These are phyloP conservation scores for Clohesyomyces aquaticus DNA, from an alignment of 495 filamentous ascomycete genomes.

Conservation along the genomic window DNA sequence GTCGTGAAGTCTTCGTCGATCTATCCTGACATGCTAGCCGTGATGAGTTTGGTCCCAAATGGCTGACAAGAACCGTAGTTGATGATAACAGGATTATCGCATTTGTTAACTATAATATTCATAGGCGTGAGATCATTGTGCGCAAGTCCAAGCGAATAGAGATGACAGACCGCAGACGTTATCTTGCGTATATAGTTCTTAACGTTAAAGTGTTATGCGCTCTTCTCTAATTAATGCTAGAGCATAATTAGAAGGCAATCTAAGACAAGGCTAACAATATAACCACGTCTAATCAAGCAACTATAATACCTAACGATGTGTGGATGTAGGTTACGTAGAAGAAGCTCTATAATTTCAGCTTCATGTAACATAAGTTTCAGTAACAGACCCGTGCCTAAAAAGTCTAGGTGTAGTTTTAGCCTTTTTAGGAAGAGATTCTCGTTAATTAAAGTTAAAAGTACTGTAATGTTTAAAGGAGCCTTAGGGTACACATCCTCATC, in stretches of 20 bases:
- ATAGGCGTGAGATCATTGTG: slow-evolving; percentile 38
- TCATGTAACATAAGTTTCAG: neutral
- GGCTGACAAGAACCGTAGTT: slow-evolving; percentile 33
- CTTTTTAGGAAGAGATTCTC: neutral
- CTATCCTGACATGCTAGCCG: slow-evolving; percentile 29
- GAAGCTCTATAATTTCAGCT: neutral
- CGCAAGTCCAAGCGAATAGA: slow-evolving; percentile 35
- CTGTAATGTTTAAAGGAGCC: neutral
- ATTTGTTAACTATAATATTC: slow-evolving; percentile 30
- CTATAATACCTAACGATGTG: neutral
- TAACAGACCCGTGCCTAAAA: neutral
- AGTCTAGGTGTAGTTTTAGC: neutral
- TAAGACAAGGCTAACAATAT: neutral
- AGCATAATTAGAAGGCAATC: slow-evolving; percentile 1
- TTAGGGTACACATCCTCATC: neutral
- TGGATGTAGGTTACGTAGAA: neutral
- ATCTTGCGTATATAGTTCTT: slow-evolving; percentile 25
- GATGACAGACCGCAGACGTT: slow-evolving; percentile 31
- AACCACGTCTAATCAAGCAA: neutral
- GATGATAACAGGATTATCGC: slow-evolving; percentile 24
- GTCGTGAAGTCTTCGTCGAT: slow-evolving; percentile 23
- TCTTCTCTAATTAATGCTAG: slow-evolving; percentile 26
- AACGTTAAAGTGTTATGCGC: slow-evolving; percentile 20
- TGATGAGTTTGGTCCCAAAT: slow-evolving; percentile 33
- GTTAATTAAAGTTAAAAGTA: neutral